These are phyloP conservation scores for Calonectria henricotiae DNA, from an alignment of 2,329 filamentous ascomycete species.

Conservation along the genomic window DNA sequence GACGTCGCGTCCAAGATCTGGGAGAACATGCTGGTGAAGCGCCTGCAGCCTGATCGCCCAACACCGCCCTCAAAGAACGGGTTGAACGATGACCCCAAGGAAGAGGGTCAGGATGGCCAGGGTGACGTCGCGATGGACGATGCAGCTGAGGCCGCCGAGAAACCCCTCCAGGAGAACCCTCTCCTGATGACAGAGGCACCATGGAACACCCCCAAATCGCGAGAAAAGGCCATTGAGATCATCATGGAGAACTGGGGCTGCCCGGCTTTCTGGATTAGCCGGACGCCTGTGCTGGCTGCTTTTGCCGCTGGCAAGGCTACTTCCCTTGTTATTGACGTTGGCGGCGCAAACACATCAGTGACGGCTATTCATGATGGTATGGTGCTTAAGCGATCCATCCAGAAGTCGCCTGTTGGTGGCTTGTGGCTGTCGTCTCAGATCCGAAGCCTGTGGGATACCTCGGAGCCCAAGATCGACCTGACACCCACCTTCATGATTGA, in stretches of 20 bases:
- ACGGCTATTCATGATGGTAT: conserved; percentile 96
- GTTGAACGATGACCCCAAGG: conserved; percentile 78
- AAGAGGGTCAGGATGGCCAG: conserved; percentile 73
- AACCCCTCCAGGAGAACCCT: conserved; percentile 89
- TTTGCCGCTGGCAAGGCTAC: conserved; percentile 96
- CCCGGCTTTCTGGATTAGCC: conserved; percentile 93
- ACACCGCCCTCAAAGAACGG: conserved; percentile 83
- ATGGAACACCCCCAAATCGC: conserved; percentile 90
- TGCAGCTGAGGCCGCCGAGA: conserved; percentile 73
- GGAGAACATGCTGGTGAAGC: conserved; percentile 93
- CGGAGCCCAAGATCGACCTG: conserved; percentile 80
- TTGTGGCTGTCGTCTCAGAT: conserved; percentile 93
- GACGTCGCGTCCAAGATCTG: conserved; percentile 90
- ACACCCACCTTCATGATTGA: conserved; percentile 91
- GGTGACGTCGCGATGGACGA: conserved; percentile 75
- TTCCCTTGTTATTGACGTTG: conserved; percentile 92
- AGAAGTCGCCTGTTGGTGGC: conserved; percentile 88
- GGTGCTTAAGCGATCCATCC: conserved; percentile 91
- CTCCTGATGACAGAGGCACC: conserved; percentile 94
- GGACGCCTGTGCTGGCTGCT: conserved; percentile 89
- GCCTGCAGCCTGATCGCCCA: conserved; percentile 84
- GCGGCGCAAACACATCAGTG: conserved; percentile 89
- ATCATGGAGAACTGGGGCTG: conserved; percentile 98
- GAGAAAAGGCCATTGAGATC: conserved; percentile 96
- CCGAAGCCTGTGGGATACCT: conserved; percentile 82